These are phyloP conservation scores for Xerocomellus chrysenteron DNA, from an alignment of 768 basidiomycete genomes.

Conservation along the genomic window DNA sequence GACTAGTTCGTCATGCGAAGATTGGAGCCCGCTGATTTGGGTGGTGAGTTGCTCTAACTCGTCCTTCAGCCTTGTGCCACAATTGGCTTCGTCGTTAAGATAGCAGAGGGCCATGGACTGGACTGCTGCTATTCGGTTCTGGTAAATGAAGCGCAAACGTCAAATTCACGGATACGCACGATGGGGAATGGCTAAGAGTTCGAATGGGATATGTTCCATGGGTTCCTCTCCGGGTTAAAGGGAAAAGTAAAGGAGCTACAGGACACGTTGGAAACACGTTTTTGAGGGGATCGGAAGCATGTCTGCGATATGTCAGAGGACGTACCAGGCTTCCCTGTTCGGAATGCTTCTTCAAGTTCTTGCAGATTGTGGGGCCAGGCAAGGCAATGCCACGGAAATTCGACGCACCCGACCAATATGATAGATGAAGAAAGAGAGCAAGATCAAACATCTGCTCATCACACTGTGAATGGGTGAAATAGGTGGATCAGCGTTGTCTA, in stretches of 20 bases:
- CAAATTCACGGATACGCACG: conserved; percentile 16
- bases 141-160: conserved; percentile 4
- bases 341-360: conserved; percentile 13
- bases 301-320: conserved; percentile 20
- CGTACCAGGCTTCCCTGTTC: conserved; percentile 19
- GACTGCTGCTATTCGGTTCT: conserved; percentile 3
- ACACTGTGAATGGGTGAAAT: conserved; percentile 7
- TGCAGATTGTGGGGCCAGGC: neutral
- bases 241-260: conserved; percentile 15
- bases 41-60: conserved; percentile 27
- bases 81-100: conserved; percentile 17
- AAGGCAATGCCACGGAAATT: conserved; percentile 25
- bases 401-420: conserved; percentile 5
- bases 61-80: conserved; percentile 10
- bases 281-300: conserved; percentile 11
- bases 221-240: conserved; percentile 24
- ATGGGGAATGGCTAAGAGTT: conserved; percentile 19
- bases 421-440: neutral
- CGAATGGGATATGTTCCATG: conserved; percentile 21
- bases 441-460: neutral
- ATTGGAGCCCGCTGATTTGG: conserved; percentile 28
- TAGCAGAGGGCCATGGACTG: conserved; percentile 26
- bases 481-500: conserved; percentile 5
- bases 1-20: conserved; percentile 30
- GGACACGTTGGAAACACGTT: conserved; percentile 34